Evolutionary conservation across 1,284 basidiomycete genomes (phyloP), one percentile per base, ranked within the genome.

Genomic region (Ustilago nuda): DNA sequence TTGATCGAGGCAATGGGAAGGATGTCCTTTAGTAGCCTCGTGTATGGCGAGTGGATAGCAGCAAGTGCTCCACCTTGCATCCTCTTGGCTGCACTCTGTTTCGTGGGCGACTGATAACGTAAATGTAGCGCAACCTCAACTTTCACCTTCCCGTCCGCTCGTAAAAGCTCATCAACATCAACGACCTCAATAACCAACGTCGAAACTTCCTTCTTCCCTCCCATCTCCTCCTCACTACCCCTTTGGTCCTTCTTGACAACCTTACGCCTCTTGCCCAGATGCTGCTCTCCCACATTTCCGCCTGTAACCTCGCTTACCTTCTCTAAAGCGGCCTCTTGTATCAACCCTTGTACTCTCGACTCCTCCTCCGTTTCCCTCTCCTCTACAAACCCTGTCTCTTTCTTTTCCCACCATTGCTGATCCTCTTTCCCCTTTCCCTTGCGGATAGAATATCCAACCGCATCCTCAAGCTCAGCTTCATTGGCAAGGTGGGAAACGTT

Each of bases 111-210:
- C 19, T 57, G 67, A 36, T 75, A 75, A 0, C 72, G 23, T 3
- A 62, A 13, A 50, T 70, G 67, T 9, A 75, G 32, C 0, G 72
- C 67, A 0, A 75, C n/a, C 0, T 75, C 37, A 8, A 70, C 6
- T 4, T 39, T 30, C 4, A 48, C 30, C 12, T 30, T 39, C 4
- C 60, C 61, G 17, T 65, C 51, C 1, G 46, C 51, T 4, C 9
- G 36, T 5, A 62, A 19, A n/a, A 66, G 19, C 13, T 43, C 59
- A 13, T 61, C 51, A 3, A 63, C 43, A 9, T 50, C 32, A 0
- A 27, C 23, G 23, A 72, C 3, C 19, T 56, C 35, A 2, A 73
- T 5, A 0, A 61, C 30, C 0, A 73, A 51, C 7, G 51, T 50
- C 27, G 51, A 54, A n/a, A 59, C 51, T 27, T 60, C 30, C 12